Percentiles rank a stretch among this genome's conserved stretches.
These are phyloP conservation scores for Microbotryum scabiosae DNA, from an alignment of 1,284 basidiomycete genomes.

Conservation along the genomic window DNA sequence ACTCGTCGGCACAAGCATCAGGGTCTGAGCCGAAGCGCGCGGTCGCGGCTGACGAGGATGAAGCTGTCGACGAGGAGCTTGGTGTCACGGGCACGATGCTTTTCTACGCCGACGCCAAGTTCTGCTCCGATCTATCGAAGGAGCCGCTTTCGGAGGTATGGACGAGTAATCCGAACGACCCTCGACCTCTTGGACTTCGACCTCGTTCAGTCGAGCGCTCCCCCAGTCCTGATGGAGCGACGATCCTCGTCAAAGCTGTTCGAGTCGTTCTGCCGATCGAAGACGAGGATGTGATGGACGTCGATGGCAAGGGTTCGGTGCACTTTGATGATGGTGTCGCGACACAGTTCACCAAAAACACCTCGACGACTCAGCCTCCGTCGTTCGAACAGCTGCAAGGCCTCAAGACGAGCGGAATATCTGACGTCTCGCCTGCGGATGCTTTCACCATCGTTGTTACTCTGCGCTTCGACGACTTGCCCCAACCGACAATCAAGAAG, in stretches of 20 bases:
- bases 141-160: background rate
- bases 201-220: too few species aligned
- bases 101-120: conserved; percentile 23
- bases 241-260: too few species aligned
- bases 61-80: too few species aligned
- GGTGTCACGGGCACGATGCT: conserved; percentile 12
- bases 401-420: conserved; percentile 13
- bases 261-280: too few species aligned
- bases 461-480: too few species aligned
- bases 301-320: background rate
- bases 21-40: too few species aligned
- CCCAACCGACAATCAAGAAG: too few species aligned
- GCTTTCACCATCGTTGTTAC: conserved; percentile 22
- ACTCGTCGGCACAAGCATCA: too few species aligned
- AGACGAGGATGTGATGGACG: background rate
- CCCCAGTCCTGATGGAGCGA: too few species aligned
- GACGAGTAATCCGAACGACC: background rate
- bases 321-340: background rate
- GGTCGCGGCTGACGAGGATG: too few species aligned
- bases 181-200: background rate
- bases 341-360: background rate
- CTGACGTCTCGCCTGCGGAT: conserved; percentile 12
- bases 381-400: background rate
- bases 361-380: too few species aligned
- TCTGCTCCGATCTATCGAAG: conserved; percentile 25